phyloP scores from a whole-genome alignment of 768 basidiomycete species.

The Psilocybe sp. region DNA sequence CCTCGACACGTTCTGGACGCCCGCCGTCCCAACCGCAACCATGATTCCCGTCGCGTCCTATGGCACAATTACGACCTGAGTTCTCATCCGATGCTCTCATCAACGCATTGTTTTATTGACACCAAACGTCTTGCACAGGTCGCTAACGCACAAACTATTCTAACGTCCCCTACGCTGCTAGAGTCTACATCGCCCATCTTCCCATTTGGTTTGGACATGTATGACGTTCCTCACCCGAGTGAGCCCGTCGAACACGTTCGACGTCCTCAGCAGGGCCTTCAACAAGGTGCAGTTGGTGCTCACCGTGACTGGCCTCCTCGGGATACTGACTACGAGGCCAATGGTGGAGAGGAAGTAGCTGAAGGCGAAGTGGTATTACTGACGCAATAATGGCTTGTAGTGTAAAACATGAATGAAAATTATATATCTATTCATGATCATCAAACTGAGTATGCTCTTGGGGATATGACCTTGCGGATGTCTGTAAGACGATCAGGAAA shows the following conservation, averaged over 20 bases:
- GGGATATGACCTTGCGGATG: too few species aligned
- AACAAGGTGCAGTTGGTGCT: constrained; percentile 90
- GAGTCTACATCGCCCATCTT: constrained; percentile 93
- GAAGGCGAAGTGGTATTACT: constrained; percentile 72
- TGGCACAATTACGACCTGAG: constrained; percentile 48
- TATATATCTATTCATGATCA: too few species aligned
- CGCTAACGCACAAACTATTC: constrained; percentile 58
- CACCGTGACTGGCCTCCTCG: constrained; percentile 73
- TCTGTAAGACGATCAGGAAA: too few species aligned
- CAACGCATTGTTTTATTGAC: too few species aligned
- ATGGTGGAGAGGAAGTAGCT: constrained; percentile 72
- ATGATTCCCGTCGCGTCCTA: constrained; percentile 58
- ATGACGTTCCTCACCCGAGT: constrained; percentile 86
- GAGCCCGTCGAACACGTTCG: constrained; percentile 87
- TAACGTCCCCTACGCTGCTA: constrained; percentile 79
- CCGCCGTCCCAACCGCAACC: constrained; percentile 71
- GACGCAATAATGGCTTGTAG: constrained; percentile 5
- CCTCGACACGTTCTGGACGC: constrained; percentile 80
- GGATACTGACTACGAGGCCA: constrained; percentile 79
- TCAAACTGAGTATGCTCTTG: too few species aligned
- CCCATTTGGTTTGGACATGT: constrained; percentile 82
- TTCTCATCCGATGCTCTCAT: neutral
- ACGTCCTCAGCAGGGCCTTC: constrained; percentile 87
- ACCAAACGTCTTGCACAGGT: too few species aligned
- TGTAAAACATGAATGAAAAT: too few species aligned